phyloP scores from a whole-genome alignment of 225 moss, liverwort and hornwort genomes.

The Sphagnum tenellum region DNA sequence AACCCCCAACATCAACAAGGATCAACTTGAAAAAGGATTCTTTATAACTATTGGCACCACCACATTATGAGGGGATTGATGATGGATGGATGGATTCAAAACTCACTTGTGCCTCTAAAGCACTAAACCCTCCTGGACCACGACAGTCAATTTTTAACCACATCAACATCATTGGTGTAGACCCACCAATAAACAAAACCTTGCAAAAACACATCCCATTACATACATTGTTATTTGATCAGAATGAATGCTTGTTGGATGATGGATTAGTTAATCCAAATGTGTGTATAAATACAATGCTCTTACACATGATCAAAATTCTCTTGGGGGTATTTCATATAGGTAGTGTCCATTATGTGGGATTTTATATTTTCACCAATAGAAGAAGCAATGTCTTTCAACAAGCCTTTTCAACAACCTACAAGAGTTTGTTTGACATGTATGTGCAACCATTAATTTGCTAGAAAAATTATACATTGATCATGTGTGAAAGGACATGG shows the following conservation, averaged over 20 bases:
- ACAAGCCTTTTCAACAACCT: background rate
- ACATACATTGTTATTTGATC: too few species aligned
- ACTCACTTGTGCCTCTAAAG: constrained; percentile 11
- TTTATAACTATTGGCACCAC: background rate
- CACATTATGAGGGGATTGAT: background rate
- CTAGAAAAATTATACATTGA: background rate
- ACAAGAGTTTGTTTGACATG: background rate
- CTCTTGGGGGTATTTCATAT: background rate
- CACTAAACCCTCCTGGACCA: constrained; percentile 22
- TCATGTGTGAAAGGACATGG: background rate
- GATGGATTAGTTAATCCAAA: too few species aligned
- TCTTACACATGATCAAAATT: too few species aligned
- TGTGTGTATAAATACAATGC: too few species aligned
- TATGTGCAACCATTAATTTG: background rate
- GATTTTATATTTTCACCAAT: background rate
- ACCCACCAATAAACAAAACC: constrained; percentile 73
- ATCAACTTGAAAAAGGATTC: background rate
- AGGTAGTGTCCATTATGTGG: background rate
- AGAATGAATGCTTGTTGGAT: too few species aligned
- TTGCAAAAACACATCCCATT: constrained; percentile 1
- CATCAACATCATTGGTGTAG: constrained; percentile 46
- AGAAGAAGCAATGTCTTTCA: background rate
- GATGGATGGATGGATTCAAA: background rate
- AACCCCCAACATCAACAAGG: background rate
- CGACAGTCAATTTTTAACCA: constrained; percentile 63